Conservation (phyloP, 2,329 filamentous ascomycete genomes). For the Fusarium cicatricum region DNA sequence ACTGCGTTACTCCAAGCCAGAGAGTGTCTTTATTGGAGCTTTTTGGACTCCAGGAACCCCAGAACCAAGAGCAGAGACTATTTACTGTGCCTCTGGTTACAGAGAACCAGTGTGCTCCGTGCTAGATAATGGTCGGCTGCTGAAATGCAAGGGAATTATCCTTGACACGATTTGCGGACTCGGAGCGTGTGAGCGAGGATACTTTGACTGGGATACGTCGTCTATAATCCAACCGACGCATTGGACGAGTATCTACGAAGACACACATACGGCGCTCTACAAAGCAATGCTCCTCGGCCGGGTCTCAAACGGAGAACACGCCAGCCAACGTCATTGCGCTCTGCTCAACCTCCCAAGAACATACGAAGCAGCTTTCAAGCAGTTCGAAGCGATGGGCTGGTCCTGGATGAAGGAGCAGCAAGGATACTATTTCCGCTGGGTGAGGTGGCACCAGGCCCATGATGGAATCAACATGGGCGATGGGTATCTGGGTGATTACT, state of each 20-base stretch:
- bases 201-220: constrained; percentile 12
- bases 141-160: constrained; percentile 11
- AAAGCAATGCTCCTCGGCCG: constrained; percentile 13
- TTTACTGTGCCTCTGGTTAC: constrained; percentile 10
- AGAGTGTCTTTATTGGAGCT: constrained; percentile 10
- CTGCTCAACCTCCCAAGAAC: constrained; percentile 10
- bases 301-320: constrained; percentile 15
- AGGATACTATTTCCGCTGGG: constrained; percentile 16
- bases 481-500: constrained; percentile 3
- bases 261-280: constrained; percentile 6
- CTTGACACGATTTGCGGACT: constrained; percentile 11
- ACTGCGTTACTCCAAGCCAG: constrained; percentile 14
- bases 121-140: background rate
- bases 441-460: constrained; percentile 8
- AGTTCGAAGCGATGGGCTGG: constrained; percentile 6
- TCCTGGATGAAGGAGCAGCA: constrained; percentile 17
- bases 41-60: constrained; percentile 16
- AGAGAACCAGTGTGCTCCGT: background rate
- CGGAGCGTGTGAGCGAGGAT: constrained; percentile 13
- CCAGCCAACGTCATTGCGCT: constrained; percentile 5
- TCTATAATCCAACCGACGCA: constrained; percentile 4
- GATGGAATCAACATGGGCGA: constrained; percentile 6
- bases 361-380: constrained; percentile 1
- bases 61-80: constrained; percentile 8
- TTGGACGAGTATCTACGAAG: constrained; percentile 11